A percentile compares a stretch with the other conserved stretches of the same genome.
These are phyloP conservation scores for Durio zibethinus DNA, from an alignment of 345 rosid species.

Conservation along the genomic window DNA sequence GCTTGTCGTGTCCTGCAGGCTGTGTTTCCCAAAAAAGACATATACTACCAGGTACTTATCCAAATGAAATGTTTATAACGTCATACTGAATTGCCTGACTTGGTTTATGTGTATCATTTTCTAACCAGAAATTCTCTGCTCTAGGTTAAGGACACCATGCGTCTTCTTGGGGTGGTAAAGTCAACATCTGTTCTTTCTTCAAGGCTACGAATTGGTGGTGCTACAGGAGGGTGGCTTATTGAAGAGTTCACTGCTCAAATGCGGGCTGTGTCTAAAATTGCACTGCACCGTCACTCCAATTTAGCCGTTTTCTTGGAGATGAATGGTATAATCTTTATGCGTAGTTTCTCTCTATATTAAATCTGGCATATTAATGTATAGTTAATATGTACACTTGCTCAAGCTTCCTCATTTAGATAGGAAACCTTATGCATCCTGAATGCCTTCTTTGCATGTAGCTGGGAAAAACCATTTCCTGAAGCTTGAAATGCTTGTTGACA, in stretches of 20 bases:
- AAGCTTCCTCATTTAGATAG: neutral
- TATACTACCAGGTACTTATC: slow-evolving; percentile 68
- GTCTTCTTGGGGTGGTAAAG: slow-evolving; percentile 93
- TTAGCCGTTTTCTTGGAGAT: slow-evolving; percentile 70
- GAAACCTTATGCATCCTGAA: neutral
- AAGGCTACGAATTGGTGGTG: slow-evolving; percentile 71
- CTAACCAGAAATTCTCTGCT: slow-evolving; percentile 1
- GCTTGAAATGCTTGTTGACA: slow-evolving; percentile 2
- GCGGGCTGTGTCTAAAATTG: slow-evolving; percentile 94
- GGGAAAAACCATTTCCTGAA: neutral
- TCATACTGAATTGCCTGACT: neutral
- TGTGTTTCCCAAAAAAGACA: slow-evolving; percentile 74
- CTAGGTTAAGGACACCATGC: slow-evolving; percentile 89
- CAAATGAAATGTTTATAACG: neutral
- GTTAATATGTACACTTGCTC: neutral
- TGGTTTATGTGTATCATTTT: neutral
- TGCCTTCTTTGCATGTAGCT: neutral
- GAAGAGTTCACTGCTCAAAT: slow-evolving; percentile 95
- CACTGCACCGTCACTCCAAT: slow-evolving; percentile 86
- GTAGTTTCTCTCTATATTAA: neutral
- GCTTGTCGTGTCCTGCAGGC: slow-evolving; percentile 89
- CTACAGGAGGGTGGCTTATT: slow-evolving; percentile 70
- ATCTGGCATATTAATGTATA: neutral
- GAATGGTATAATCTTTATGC: slow-evolving; percentile 50
- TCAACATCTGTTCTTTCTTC: slow-evolving; percentile 68